Conservation (phyloP, 1,284 basidiomycete species). For the Sporisorium sorghi region DNA sequence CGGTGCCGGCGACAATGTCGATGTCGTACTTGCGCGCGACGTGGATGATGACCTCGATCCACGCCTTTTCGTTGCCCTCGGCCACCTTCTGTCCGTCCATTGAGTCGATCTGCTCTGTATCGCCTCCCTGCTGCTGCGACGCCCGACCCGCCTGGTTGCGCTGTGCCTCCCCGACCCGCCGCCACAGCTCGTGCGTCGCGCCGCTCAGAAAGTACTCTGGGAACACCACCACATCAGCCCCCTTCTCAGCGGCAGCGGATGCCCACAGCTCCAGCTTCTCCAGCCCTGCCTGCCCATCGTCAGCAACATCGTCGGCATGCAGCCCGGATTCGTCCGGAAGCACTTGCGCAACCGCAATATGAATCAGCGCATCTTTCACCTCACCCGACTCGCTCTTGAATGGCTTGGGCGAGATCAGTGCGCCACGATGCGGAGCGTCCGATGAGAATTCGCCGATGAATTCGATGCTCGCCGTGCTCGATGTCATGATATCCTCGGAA, state of each 20-base stretch:
- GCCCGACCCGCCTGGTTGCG: slow-evolving; percentile 9
- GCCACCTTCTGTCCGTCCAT: slow-evolving; percentile 7
- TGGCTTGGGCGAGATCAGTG: slow-evolving; percentile 8
- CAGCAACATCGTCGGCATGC: slow-evolving; percentile 1
- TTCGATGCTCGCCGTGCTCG: neutral
- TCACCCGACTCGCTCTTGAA: slow-evolving; percentile 11
- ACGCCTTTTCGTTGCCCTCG: slow-evolving; percentile 44
- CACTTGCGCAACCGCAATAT: slow-evolving; percentile 47
- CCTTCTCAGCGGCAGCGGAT: slow-evolving; percentile 20
- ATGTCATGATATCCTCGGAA: slow-evolving; percentile 1
- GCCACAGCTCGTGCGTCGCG: slow-evolving; percentile 58
- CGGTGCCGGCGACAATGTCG: slow-evolving; percentile 66
- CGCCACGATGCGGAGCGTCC: slow-evolving; percentile 11
- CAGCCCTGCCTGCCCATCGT: slow-evolving; percentile 22
- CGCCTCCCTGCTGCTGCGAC: neutral
- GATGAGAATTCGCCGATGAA: slow-evolving; percentile 24
- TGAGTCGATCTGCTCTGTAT: neutral
- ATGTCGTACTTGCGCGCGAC: slow-evolving; percentile 53
- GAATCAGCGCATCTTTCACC: slow-evolving; percentile 26
- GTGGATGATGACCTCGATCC: slow-evolving; percentile 49
- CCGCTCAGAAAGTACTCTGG: slow-evolving; percentile 68
- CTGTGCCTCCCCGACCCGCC: slow-evolving; percentile 20
- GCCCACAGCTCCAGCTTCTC: slow-evolving; percentile 49
- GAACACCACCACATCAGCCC: slow-evolving; percentile 63
- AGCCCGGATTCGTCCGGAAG: slow-evolving; percentile 38